Conservation (phyloP, 306 rosid species). For the Vachellia pachyceras region DNA sequence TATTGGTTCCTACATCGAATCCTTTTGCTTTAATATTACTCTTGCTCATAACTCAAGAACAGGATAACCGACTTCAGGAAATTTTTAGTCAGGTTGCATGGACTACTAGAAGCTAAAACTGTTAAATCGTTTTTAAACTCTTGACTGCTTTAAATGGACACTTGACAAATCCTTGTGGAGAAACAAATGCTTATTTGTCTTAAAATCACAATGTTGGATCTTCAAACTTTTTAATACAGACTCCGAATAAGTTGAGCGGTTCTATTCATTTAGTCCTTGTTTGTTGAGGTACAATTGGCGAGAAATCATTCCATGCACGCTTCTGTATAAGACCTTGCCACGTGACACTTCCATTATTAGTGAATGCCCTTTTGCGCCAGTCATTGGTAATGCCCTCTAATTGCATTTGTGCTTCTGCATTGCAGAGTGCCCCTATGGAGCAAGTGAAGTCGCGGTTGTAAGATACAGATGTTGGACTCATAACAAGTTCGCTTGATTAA, state of each 20-base stretch:
- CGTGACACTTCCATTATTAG: background rate
- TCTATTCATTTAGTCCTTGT: background rate
- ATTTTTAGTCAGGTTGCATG: background rate
- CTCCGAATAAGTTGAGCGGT: background rate
- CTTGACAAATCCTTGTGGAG: background rate
- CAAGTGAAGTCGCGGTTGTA: constrained; percentile 47
- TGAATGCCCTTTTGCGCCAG: background rate
- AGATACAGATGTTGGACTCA: constrained; percentile 13
- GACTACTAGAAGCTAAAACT: background rate
- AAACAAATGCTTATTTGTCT: background rate
- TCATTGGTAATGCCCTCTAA: constrained; percentile 29
- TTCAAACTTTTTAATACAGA: background rate
- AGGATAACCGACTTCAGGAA: too few species aligned
- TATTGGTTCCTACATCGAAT: too few species aligned
- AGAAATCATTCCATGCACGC: background rate
- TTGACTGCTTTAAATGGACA: background rate
- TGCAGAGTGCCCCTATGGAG: constrained; percentile 49
- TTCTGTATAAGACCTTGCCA: background rate
- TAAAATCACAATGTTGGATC: background rate
- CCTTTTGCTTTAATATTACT: too few species aligned
- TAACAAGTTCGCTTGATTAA: constrained; percentile 19
- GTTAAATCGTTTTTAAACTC: background rate
- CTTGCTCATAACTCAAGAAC: too few species aligned
- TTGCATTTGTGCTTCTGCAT: constrained; percentile 30
- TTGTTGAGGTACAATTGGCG: background rate